These are phyloP conservation scores for Isatis tinctoria DNA, from an alignment of 345 rosid genomes.

Conservation along the genomic window DNA sequence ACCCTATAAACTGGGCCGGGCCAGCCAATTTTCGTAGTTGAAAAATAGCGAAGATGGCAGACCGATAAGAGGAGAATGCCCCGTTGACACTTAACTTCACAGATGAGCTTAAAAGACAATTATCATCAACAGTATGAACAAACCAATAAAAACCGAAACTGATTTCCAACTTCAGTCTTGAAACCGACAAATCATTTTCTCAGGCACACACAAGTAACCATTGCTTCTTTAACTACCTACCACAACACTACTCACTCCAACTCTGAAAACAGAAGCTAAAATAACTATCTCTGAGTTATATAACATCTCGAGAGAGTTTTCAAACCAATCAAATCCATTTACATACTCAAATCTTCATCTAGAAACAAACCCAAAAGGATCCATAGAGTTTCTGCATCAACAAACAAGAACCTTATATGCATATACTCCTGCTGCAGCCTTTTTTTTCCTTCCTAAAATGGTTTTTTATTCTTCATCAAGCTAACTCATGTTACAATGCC, in stretches of 20 bases:
- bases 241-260: slow-evolving; percentile 17
- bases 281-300: background rate
- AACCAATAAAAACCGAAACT: background rate
- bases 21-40: too few relatives aligned
- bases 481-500: slow-evolving; percentile 12
- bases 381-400: slow-evolving; percentile 15
- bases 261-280: background rate
- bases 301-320: background rate
- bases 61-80: too few relatives aligned
- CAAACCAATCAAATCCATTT: slow-evolving; percentile 24
- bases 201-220: slow-evolving; percentile 4
- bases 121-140: background rate
- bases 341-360: slow-evolving; percentile 3
- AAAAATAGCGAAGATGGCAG: background rate
- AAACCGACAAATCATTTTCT: slow-evolving; percentile 19
- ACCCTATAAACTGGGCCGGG: background rate
- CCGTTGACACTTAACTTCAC: too few relatives aligned
- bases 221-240: slow-evolving; percentile 15
- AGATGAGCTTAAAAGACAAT: too few relatives aligned
- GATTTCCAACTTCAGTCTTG: slow-evolving; percentile 2
- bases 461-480: slow-evolving; percentile 1
- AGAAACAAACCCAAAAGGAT: background rate
- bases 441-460: background rate
- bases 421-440: background rate
- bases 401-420: slow-evolving; percentile 26